Base-by-base conservation (phyloP, 2,329 filamentous ascomycete species). In the Rhynchosporium secalis region DNA sequence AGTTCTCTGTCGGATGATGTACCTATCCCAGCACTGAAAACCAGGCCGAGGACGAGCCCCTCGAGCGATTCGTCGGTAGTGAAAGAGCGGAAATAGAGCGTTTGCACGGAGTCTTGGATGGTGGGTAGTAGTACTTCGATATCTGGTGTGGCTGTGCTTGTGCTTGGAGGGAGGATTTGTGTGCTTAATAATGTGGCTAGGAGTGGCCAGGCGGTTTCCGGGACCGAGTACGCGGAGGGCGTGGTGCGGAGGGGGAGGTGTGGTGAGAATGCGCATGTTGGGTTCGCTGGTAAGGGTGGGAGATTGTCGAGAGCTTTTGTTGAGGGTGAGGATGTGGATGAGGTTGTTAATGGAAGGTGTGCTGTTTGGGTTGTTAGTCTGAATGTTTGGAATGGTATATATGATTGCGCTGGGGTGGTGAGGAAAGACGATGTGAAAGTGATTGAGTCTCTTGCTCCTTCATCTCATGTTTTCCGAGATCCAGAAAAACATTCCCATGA, bases 1-100 rank as follows among this genome's bases (percentile, higher is more conserved):
- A 63, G 36, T 20, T 62, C 65, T n/a, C 46, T 49, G 4, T 60
- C 38, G 7, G 28, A 55, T 20, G 28, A 49, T 5, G 29, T 31
- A 0, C 3, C 15, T 15, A 56, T 41, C 26, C 57, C 43, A 10
- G 51, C 49, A 38, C 64, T 63, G 51, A 65, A 68, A 5, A 68
- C 66, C 3, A 67, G 31, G 3, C 64, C 68, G 13, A 66, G 55
- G 38, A 65, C 60, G 2, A 66, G 31, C 29, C 59, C 61, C 20
- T 67, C 62, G 3, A 66, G 47, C 2, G 54, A 41, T 7, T 41
- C 45, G 49, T 67, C 63, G 40, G 51, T 26, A 15, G 55, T 56
- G n/a, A 58, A 20, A 4, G 58, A 49, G n/a, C 60, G 59, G 1
- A 68, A 59, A 13, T 62, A 52, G 4, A 65, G 56, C 0, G 65